Base-by-base conservation (phyloP, 371 early-diverging fungal species). In the Mortierella sp. region DNA sequence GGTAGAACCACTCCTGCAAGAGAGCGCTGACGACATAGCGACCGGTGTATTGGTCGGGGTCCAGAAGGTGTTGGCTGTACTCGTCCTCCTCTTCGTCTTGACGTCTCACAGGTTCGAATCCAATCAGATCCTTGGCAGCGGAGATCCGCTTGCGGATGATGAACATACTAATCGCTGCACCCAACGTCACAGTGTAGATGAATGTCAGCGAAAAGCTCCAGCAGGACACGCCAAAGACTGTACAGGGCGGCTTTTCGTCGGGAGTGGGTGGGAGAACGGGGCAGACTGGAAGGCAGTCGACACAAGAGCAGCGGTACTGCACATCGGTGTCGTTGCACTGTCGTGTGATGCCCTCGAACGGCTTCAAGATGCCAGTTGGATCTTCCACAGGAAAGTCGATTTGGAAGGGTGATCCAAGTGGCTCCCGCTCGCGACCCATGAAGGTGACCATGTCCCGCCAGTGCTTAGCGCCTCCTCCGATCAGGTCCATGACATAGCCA, bases 381-480 rank as follows among this genome's bases (percentile, higher is more conserved):
- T 84, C 78, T 13, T 84, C 50, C 0, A 89, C 74, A 5, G 94
- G 92, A 70, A 95, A 95, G 60, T 94, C 90, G 75, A 95, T 94
- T 60, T 93, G 94, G 80, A 95, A 94, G 16, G 95, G 95, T 24
- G 95, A 95, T 3, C 95, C 94, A 0, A 93, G 78, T 2, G 89
- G 70, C 28, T 90, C 90, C 8, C 92, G 89, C 68, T 93, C 92
- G 47, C 73, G 79, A 65, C 96, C 96, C 94, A 96, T 90, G 78
- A 90, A 94, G 0, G 84, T 70, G 4, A 95, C 88, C 92, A 96
- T 92, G 7, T 90, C 93, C n/a, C 89, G 89, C 90, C 93, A 94
- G 74, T 93, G 90, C 70, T 90, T 91, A 9, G 96, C 95, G 0
- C 95, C 95, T 57, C 95, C 95, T 13, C 94, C 96, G 73, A 95